These are phyloP conservation scores for Blastomyces emzantsi DNA, from an alignment of 2,329 filamentous ascomycete species.

Conservation along the genomic window DNA sequence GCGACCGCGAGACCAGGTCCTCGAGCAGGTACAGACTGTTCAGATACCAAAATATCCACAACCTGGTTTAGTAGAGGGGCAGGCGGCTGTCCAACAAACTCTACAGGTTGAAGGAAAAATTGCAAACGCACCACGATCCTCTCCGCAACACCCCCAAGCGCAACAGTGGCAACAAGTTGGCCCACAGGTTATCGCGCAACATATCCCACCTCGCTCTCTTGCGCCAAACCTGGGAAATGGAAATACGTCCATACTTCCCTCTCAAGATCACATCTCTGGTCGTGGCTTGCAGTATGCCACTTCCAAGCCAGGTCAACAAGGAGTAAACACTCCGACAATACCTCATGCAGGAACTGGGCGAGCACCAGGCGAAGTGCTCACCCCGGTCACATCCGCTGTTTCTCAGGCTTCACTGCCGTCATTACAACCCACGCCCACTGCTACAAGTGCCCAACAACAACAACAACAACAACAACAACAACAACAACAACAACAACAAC, in stretches of 20 bases:
- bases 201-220: slow-evolving; percentile 2
- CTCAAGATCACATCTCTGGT: slow-evolving; percentile 19
- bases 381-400: not conserved
- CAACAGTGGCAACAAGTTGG: slow-evolving; percentile 13
- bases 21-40: not conserved
- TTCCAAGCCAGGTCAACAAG: slow-evolving; percentile 10
- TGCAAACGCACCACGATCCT: not conserved
- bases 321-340: not conserved
- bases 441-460: not conserved
- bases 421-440: slow-evolving; percentile 1
- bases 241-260: slow-evolving; percentile 17
- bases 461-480: not conserved
- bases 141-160: not conserved
- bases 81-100: not conserved
- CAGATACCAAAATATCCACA: not conserved
- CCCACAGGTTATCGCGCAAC: not conserved
- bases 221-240: slow-evolving; percentile 17
- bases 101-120: not conserved
- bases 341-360: not conserved
- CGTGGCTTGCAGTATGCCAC: slow-evolving; percentile 12
- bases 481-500: not conserved
- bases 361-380: not conserved
- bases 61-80: not conserved
- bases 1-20: not conserved
- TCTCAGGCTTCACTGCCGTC: not conserved